A percentile compares a stretch with the other conserved stretches of the same genome.
phyloP scores from a whole-genome alignment of 2,329 filamentous ascomycete genomes.

The Aspergillus brasiliensis region DNA sequence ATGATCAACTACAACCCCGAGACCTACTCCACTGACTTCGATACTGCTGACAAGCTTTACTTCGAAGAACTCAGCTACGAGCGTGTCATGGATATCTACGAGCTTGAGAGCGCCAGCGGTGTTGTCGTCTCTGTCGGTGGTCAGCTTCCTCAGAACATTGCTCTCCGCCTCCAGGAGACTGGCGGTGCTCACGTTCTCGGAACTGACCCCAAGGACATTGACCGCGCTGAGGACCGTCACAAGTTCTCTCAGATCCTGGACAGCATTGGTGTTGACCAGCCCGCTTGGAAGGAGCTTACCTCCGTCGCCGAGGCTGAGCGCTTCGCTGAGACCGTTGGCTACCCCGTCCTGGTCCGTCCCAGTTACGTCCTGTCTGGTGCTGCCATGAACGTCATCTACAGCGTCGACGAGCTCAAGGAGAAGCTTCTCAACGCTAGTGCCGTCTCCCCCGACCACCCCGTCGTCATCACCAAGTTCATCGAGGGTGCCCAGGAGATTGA shows the following conservation, averaged over 20 bases:
- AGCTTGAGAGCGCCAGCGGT: constrained; percentile 79
- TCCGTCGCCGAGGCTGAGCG: constrained; percentile 83
- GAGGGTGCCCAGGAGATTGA: constrained; percentile 96
- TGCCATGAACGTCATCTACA: constrained; percentile 96
- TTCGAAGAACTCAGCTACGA: constrained; percentile 98
- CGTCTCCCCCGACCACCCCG: constrained; percentile 94
- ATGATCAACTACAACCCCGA: constrained; percentile 96
- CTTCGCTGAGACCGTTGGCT: constrained; percentile 82
- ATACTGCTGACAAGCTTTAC: constrained; percentile 87
- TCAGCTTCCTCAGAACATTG: constrained; percentile 96
- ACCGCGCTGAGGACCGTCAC: constrained; percentile 96
- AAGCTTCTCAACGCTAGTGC: constrained; percentile 88
- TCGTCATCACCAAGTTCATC: constrained; percentile 98
- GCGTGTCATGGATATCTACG: constrained; percentile 98
- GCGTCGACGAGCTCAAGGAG: constrained; percentile 84
- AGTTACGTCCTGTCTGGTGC: constrained; percentile 96
- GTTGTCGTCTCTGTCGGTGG: constrained; percentile 96
- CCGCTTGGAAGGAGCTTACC: constrained; percentile 95
- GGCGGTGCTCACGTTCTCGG: constrained; percentile 89
- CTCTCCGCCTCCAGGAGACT: constrained; percentile 86
- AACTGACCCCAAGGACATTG: constrained; percentile 90
- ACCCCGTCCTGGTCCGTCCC: constrained; percentile 92
- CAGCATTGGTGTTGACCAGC: constrained; percentile 94
- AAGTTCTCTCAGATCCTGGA: constrained; percentile 98
- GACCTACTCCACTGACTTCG: constrained; percentile 80